Conservation (phyloP, 352 stramenopile species). For the Globisporangium camurandrum region DNA sequence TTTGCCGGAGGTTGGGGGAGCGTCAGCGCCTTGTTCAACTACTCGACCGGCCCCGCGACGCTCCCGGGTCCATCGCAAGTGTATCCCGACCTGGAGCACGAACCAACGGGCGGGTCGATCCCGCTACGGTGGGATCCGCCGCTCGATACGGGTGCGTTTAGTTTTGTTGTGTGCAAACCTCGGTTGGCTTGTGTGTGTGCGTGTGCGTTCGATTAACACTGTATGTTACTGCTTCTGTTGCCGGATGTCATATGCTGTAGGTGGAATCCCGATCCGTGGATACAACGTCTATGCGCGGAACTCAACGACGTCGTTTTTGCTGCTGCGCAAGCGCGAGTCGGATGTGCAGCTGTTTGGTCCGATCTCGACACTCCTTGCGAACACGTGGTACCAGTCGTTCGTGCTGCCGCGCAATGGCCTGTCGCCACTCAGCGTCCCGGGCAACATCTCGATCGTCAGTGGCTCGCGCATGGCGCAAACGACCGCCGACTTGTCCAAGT, state of each 20-base stretch:
- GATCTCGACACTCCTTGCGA: constrained; percentile 27
- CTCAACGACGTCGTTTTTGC: constrained; percentile 18
- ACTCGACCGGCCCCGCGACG: constrained; percentile 22
- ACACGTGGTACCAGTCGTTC: constrained; percentile 39
- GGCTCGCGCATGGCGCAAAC: constrained; percentile 25
- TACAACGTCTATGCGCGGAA: constrained; percentile 34
- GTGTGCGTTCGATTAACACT: background rate
- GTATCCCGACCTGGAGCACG: constrained; percentile 8
- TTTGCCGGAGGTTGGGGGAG: constrained; percentile 41
- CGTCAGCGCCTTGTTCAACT: constrained; percentile 19
- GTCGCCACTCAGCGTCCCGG: constrained; percentile 10
- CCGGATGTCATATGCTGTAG: constrained; percentile 5
- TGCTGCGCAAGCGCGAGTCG: constrained; percentile 11
- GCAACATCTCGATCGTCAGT: constrained; percentile 26
- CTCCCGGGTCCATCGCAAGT: constrained; percentile 29
- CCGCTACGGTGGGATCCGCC: constrained; percentile 37
- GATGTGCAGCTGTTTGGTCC: constrained; percentile 7
- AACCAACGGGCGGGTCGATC: constrained; percentile 45
- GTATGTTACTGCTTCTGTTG: background rate
- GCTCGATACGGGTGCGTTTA: constrained; percentile 30
- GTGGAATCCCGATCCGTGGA: constrained; percentile 21
- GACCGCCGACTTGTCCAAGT: constrained; percentile 26
- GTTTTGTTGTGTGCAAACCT: background rate
- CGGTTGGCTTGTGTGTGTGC: no score
- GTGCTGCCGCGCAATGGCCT: constrained; percentile 35